These are phyloP conservation scores for Galerina sulciceps DNA, from an alignment of 768 basidiomycete genomes.

Conservation along the genomic window DNA sequence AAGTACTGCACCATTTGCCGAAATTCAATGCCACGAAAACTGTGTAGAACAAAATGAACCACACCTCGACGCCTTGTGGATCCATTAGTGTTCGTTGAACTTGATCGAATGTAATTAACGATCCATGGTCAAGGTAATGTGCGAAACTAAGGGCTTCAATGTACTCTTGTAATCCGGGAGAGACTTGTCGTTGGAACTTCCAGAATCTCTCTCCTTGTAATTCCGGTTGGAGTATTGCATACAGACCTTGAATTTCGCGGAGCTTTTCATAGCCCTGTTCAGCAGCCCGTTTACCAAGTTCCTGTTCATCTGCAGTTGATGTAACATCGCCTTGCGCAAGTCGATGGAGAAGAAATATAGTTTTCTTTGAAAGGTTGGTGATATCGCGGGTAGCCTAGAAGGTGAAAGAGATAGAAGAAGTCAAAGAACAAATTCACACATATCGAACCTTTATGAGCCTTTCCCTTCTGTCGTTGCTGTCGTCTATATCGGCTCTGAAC, in stretches of 20 bases:
- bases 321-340: constrained; percentile 42
- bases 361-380: constrained; percentile 90
- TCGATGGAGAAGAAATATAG: constrained; percentile 92
- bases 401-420: neutral
- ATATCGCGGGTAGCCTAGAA: constrained; percentile 80
- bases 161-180: constrained; percentile 91
- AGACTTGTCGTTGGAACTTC: constrained; percentile 75
- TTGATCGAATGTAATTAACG: constrained; percentile 68
- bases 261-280: constrained; percentile 62
- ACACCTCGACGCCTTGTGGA: constrained; percentile 64
- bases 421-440: neutral
- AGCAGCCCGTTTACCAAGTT: constrained; percentile 47
- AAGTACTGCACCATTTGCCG: constrained; percentile 84
- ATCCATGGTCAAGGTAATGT: constrained; percentile 75
- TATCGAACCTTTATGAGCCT: constrained; percentile 80
- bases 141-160: constrained; percentile 92
- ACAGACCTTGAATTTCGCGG: constrained; percentile 65
- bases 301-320: constrained; percentile 28
- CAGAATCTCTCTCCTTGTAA: constrained; percentile 74
- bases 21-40: constrained; percentile 8
- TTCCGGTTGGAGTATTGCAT: constrained; percentile 64
- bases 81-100: constrained; percentile 71
- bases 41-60: constrained; percentile 29
- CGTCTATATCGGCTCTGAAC: constrained; percentile 79
- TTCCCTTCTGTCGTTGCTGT: constrained; percentile 86